A percentile compares a stretch with the other conserved stretches of the same genome.
These are phyloP conservation scores for Xylariaceae sp. DNA, from an alignment of 2,329 filamentous ascomycete genomes.

Conservation along the genomic window DNA sequence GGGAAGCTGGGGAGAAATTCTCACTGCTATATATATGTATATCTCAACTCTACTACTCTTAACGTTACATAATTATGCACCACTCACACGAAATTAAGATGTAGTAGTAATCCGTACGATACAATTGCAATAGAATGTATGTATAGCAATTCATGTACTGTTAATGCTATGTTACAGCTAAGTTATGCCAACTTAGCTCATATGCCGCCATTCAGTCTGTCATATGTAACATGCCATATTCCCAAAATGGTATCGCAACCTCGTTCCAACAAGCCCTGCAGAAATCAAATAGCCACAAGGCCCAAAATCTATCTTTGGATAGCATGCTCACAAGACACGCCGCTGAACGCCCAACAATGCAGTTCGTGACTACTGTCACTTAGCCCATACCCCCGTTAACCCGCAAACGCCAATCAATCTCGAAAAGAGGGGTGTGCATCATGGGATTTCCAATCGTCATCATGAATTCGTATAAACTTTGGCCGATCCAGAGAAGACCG, in stretches of 20 bases:
- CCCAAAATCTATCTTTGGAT: background rate
- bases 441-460: background rate
- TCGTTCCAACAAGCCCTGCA: background rate
- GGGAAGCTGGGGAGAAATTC: no score
- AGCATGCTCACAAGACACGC: background rate
- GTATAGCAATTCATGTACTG: constrained; percentile 1
- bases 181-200: background rate
- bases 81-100: no score
- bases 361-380: constrained; percentile 2
- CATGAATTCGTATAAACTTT: constrained; percentile 9
- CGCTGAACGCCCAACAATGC: constrained; percentile 20
- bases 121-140: no score
- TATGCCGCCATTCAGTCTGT: background rate
- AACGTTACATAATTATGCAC: no score
- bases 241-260: constrained; percentile 12
- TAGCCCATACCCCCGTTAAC: background rate
- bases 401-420: constrained; percentile 14
- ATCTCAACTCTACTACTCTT: no score
- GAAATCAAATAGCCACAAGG: constrained; percentile 1
- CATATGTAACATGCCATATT: constrained; percentile 13
- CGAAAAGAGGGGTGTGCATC: background rate
- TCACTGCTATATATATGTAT: no score
- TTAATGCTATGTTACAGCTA: constrained; percentile 9
- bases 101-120: no score
- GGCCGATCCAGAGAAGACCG: background rate